Evolutionary conservation across 257 asterid genomes (phyloP), one percentile per base, ranked within the genome.

Genomic region (Solanum habrochaites): DNA sequence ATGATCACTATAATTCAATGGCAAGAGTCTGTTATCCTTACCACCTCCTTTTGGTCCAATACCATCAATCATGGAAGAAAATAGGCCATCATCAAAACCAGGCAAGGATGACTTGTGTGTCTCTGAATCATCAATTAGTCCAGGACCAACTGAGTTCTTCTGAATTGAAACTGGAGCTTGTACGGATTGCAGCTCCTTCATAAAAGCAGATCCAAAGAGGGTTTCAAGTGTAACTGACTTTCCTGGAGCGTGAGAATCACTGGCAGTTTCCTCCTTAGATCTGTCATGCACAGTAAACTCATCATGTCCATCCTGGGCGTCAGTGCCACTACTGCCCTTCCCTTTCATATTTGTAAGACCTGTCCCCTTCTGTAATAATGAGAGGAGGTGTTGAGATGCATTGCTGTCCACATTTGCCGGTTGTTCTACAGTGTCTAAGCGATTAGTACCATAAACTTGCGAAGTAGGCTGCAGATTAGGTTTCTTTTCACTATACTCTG

Each of bases 191-290:
- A 96, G 94, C 91, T 95, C 98, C 82, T 89, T 89, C 98, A 96
- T 96, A 87, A 96, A 96, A 91, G 98, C 98, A 93, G 94, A 86
- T 86, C 98, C 98, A 88, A 96, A 96, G 71, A 95, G 98, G 40
- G 97, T 90, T 91, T 95, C 98, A 21, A 95, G 96, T 56, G 98
- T 93, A 78, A 93, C 92, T 21, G 87, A 6, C 58, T 90, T 90
- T 67, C 92, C 96, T 74, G 85, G 60, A 75, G 71, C 32, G 31
- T 87, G 89, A 64, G 84, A 45, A 74, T 89, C 94, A 84, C 88
- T 91, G 52, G 88, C 85, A 71, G 86, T 47, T 60, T 86, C 31
- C 66, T 74, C 56, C 58, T 74, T 39, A 23, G 58, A 74, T 40
- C 58, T 40, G 32, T 40, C 82, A 74, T 2, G 35, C 20, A 74